Evolutionary conservation across 1,284 basidiomycete species (phyloP).

Genomic region (Ustilago tritici): DNA sequence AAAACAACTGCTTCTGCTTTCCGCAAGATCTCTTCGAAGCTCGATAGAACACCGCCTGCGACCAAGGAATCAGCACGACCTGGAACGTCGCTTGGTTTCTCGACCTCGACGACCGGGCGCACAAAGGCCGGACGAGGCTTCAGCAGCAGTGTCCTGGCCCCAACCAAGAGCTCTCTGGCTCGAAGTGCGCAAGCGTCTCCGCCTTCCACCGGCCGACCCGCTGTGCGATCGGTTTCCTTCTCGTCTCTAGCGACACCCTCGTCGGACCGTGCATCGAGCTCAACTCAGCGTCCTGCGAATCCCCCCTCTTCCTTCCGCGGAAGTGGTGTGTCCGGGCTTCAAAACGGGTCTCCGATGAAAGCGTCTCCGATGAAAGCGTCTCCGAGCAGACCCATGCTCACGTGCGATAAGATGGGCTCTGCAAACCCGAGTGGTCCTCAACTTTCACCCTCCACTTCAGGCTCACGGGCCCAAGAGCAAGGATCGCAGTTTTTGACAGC

Average conservation of each 20-base stretch:
- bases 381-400: neutral
- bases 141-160: conserved; percentile 35
- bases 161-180: conserved; percentile 39
- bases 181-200: conserved; percentile 29
- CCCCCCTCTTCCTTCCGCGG: conserved; percentile 38
- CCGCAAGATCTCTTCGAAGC: conserved; percentile 27
- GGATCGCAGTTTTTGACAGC: neutral
- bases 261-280: conserved; percentile 13
- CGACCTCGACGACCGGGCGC: neutral
- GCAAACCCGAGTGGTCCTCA: neutral
- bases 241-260: conserved; percentile 16
- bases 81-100: conserved; percentile 36
- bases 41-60: conserved; percentile 11
- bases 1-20: conserved; percentile 13
- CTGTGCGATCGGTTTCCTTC: conserved; percentile 13
- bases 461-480: neutral
- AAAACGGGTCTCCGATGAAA: conserved; percentile 17
- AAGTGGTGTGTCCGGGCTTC: neutral
- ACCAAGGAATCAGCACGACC: conserved; percentile 7
- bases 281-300: conserved; percentile 29
- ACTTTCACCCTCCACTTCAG: neutral
- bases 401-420: neutral
- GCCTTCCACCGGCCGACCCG: conserved; percentile 4
- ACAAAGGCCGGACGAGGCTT: conserved; percentile 14
- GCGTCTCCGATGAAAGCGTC: neutral